A percentile compares a stretch with the other conserved stretches of the same genome.
These are phyloP conservation scores for Nyctanthes arbortristis DNA, from an alignment of 257 asterid genomes.

Conservation along the genomic window DNA sequence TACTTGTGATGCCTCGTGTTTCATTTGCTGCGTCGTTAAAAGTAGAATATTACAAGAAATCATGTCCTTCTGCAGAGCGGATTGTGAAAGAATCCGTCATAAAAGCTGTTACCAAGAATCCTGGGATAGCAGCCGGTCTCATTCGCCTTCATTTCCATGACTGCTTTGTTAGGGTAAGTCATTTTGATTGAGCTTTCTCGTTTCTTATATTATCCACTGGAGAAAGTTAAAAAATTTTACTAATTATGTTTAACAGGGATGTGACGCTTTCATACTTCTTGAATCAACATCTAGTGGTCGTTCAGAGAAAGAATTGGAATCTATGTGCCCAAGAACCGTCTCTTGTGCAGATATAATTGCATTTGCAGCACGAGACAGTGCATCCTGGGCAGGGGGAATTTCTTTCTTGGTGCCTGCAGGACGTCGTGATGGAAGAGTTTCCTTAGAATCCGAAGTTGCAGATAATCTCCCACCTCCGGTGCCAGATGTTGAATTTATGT, in stretches of 20 bases:
- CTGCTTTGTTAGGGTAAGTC: constrained; percentile 1
- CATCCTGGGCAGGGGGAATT: background rate
- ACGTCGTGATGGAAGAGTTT: constrained; percentile 12
- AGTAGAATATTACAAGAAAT: background rate
- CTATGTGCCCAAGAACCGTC: background rate
- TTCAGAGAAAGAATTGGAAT: background rate
- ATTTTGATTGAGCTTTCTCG: background rate
- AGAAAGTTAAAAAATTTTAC: no score
- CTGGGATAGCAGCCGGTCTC: background rate
- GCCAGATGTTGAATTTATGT: background rate
- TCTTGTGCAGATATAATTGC: background rate
- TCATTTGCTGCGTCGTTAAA: background rate
- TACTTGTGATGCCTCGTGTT: background rate
- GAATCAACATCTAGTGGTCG: background rate
- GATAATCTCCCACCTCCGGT: background rate
- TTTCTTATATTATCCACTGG: background rate
- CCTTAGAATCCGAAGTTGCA: background rate
- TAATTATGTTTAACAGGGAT: background rate
- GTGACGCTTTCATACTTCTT: background rate
- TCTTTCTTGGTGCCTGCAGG: background rate
- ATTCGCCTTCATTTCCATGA: constrained; percentile 5
- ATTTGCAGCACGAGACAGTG: background rate
- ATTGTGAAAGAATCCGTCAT: background rate
- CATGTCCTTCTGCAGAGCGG: background rate
- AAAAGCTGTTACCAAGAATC: background rate